These are phyloP conservation scores for Leccinum longicurvipes DNA, from an alignment of 768 basidiomycete genomes.

Conservation along the genomic window DNA sequence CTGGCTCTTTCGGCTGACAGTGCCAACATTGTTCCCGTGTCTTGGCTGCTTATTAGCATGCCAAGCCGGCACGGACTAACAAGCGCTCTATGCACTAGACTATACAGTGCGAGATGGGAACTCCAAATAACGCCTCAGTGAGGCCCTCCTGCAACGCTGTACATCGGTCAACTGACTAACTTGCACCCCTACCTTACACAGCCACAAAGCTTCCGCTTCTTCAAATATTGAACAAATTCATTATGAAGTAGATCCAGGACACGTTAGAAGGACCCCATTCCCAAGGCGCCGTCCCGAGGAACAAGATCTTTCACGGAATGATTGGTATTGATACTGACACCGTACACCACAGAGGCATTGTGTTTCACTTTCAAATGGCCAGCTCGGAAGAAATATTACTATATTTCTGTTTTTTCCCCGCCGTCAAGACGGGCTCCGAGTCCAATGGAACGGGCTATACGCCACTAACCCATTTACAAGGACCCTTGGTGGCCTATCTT, in stretches of 20 bases:
- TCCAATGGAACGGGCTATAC: not conserved
- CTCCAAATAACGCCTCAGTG: too few relatives aligned
- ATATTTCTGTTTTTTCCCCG: not conserved
- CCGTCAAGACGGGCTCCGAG: not conserved
- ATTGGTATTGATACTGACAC: not conserved
- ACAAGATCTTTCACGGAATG: not conserved
- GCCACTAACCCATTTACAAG: not conserved
- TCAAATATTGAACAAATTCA: not conserved
- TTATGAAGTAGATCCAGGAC: not conserved
- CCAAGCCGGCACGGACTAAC: not conserved
- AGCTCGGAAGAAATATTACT: not conserved
- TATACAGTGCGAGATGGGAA: not conserved
- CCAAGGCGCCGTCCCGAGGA: not conserved
- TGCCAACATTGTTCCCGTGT: not conserved
- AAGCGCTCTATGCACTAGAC: not conserved
- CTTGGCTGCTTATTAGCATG: not conserved
- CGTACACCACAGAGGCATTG: not conserved
- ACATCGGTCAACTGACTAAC: not conserved
- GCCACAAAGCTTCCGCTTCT: not conserved
- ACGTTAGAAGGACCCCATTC: not conserved
- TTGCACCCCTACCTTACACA: not conserved
- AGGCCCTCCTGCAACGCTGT: too few relatives aligned
- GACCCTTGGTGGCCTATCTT: not conserved
- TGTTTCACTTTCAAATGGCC: not conserved
- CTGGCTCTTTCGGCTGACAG: not conserved